These are phyloP conservation scores for Secale cereale DNA, from an alignment of 176 grass and related monocot species.

Conservation along the genomic window DNA sequence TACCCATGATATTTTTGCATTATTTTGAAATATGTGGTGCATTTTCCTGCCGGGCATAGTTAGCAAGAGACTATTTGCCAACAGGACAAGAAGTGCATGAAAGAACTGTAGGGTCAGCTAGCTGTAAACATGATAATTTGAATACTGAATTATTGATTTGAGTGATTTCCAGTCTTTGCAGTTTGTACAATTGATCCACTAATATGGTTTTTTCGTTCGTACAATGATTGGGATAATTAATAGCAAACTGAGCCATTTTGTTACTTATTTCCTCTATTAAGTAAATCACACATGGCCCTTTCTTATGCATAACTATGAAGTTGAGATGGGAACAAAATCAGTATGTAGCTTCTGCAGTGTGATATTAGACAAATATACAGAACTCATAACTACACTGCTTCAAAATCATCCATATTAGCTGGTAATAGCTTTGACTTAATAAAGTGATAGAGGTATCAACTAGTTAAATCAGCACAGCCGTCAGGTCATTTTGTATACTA, in stretches of 20 bases:
- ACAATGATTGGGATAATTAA: neutral
- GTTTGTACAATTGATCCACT: neutral
- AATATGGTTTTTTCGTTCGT: neutral
- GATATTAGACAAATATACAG: neutral
- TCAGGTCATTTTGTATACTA: neutral
- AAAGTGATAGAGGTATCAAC: neutral
- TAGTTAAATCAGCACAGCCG: neutral
- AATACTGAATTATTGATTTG: neutral
- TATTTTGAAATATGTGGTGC: neutral
- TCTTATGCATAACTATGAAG: conserved; percentile 31
- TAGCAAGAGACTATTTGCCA: conserved; percentile 19
- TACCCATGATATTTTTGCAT: neutral
- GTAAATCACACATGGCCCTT: conserved; percentile 16
- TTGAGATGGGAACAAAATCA: conserved; percentile 22
- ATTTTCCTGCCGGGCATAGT: neutral
- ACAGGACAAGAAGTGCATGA: conserved; percentile 12
- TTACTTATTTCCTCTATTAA: conserved; percentile 4
- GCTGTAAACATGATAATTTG: conserved; percentile 20
- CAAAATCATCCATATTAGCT: neutral
- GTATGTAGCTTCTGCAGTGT: conserved; percentile 4
- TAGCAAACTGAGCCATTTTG: neutral
- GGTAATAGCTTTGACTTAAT: conserved; percentile 7
- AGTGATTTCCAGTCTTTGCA: neutral
- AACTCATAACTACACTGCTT: neutral
- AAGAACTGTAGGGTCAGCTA: conserved; percentile 25